Evolutionary conservation across 106 monocot genomes (phyloP).

Genomic region (Phalaenopsis equestris): DNA sequence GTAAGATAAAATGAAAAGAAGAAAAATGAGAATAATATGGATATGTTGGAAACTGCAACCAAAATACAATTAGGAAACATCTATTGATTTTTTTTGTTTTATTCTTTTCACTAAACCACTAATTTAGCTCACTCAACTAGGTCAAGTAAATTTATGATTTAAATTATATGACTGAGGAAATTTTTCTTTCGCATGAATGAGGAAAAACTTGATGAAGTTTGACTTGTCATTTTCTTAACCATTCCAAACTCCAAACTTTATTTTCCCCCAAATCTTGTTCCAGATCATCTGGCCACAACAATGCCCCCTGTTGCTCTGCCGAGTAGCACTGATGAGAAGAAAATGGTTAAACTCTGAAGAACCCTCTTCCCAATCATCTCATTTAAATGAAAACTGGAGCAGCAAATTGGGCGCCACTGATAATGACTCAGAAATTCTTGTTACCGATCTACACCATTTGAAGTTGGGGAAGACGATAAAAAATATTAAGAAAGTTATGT

Average conservation of each 20-base stretch:
- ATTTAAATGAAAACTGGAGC: conserved; percentile 13
- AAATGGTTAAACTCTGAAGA: conserved; percentile 9
- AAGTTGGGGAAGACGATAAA: conserved; percentile 23
- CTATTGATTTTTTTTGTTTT: too few relatives aligned
- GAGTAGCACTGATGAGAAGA: conserved; percentile 19
- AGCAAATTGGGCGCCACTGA: conserved; percentile 8
- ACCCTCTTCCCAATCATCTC: conserved; percentile 3
- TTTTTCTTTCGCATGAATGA: not conserved
- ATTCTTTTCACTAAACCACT: too few relatives aligned
- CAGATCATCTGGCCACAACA: conserved; percentile 10
- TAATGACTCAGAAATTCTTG: conserved; percentile 12
- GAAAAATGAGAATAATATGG: too few relatives aligned
- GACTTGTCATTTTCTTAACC: not conserved
- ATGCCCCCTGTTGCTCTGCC: conserved; percentile 11
- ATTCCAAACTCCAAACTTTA: not conserved
- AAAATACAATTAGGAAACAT: too few relatives aligned
- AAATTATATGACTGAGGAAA: not conserved
- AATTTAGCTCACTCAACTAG: not conserved
- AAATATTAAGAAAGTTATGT: conserved; percentile 15
- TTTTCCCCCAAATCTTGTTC: conserved; percentile 8
- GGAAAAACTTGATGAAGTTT: not conserved
- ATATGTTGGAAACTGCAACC: too few relatives aligned
- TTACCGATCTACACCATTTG: conserved; percentile 19
- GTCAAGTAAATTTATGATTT: not conserved
- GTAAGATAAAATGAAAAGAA: too few relatives aligned